Evolutionary conservation across 2,329 filamentous ascomycete genomes (phyloP).

Genomic region (Alternaria longipes): DNA sequence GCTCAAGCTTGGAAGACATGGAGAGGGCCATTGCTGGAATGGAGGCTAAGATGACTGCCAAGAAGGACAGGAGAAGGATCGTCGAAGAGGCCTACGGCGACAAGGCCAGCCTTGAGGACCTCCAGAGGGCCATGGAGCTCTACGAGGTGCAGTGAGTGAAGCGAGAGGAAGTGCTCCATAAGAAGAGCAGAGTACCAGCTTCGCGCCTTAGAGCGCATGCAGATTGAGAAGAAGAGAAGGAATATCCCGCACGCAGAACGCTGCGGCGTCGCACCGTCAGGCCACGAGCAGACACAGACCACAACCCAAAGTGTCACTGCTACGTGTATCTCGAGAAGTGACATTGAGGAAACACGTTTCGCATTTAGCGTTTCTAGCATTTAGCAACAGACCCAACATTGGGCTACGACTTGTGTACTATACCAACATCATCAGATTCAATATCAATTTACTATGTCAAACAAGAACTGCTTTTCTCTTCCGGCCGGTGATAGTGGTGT

Average conservation of each 20-base stretch:
- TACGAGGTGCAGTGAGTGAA: conserved; percentile 53
- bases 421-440: conserved; percentile 6
- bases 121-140: conserved; percentile 56
- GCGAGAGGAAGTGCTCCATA: background rate
- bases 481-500: background rate
- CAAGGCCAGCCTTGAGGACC: conserved; percentile 54
- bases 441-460: conserved; percentile 1
- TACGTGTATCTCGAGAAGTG: conserved; percentile 22
- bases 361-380: conserved; percentile 9
- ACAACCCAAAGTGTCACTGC: conserved; percentile 3
- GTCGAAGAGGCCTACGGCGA: conserved; percentile 60
- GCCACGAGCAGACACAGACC: conserved; percentile 9
- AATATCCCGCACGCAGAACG: conserved; percentile 19
- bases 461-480: background rate
- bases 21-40: conserved; percentile 42
- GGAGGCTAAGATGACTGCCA: conserved; percentile 36
- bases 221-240: conserved; percentile 9
- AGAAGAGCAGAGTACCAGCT: conserved; percentile 17
- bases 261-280: conserved; percentile 23
- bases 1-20: conserved; percentile 47
- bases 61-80: conserved; percentile 49
- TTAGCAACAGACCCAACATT: background rate
- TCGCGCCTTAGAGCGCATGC: conserved; percentile 10
- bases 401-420: conserved; percentile 7
- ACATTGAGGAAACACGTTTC: conserved; percentile 6